Base-by-base conservation (phyloP, 345 rosid species). In the Nephelium lappaceum region DNA sequence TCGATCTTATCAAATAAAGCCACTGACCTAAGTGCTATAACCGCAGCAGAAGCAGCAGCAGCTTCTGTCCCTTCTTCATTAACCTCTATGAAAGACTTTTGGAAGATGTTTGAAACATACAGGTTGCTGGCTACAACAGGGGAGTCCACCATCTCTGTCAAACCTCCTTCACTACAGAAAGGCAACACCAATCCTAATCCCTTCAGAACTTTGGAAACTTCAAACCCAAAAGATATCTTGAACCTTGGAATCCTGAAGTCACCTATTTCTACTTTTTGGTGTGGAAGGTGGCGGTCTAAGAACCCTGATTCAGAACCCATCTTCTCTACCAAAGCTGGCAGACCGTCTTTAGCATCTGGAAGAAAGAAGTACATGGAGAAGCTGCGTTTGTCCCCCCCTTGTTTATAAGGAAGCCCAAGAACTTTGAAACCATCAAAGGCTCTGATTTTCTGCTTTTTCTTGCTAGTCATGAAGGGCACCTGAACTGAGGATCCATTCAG, bases 41-140 rank as follows among this genome's bases (percentile, higher is more conserved):
- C 84, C 75, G 78, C 91, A 70, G 86, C 90, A 75, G 92, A 81
- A 61, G 88, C 88, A 71, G 93, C 91, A 18, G 91, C 93, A 72
- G 93, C 94, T 83, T 92, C 94, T 4, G 94, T 92, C 62, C 97
- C 94, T 85, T 89, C 88, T 85, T 92, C 97, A 36, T 92, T 92
- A 23, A 92, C 93, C 45, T 90, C 94, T 27, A 90, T 83, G 81
- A 87, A 85, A 11, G 93, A 84, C 74, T 92, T 89, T 5, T 92
- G 97, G 83, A 85, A 91, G 72, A 91, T 72, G 63, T 70, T 82
- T 14, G 93, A 87, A 23, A 91, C 94, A 43, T 16, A 45, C 8
- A 91, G 81, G 25, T 84, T 76, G 77, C 43, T 68, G 31, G 85
- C 89, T 67, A 31, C 36, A 2, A 77, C 77, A 2, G 85, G 80